Evolutionary conservation across 371 early-diverging fungal genomes (phyloP), one percentile per base, ranked within the genome.

Genomic region (Rhizopus arrhizus): DNA sequence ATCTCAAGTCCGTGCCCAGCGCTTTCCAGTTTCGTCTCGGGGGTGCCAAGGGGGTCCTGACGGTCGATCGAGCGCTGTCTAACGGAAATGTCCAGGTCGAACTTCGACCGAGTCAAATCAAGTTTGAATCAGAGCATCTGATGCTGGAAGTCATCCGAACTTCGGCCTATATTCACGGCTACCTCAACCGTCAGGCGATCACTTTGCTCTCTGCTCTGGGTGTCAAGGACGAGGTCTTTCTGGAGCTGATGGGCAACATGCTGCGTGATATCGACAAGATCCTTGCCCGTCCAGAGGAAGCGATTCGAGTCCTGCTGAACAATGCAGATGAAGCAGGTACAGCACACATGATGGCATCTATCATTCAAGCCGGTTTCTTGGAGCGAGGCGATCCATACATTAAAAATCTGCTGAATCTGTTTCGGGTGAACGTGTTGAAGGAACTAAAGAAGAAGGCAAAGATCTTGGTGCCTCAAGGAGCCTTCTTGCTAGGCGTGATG

Each of bases 1-100:
- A 81, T 32, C 72, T 90, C 33, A 68, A 68, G 40, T 53, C 65
- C 0, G 55, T 75, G 0, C 94, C 94, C 0, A 78, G 83, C 29
- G 94, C 93, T 0, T 88, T 90, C 46, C 95, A 96, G 64, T 87
- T 94, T 36, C 85, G 95, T 41, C 65, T 90, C 6, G 92, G 84
- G 16, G 94, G 94, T 5, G 86, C 85, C 15, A 95, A 95, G 73
- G 95, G 95, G 16, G 88, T 90, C 0, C 61, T 92, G 11, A 74
- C 75, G 0, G 55, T 79, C 0, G 68, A 69, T 16, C 59, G 69
- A 0, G 15, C 13, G 0, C 34, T 84, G 12, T 45, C 43, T 2
- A 73, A 70, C 0, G 64, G 63, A 5, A 43, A 62, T 38, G 64
- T 87, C 0, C 58, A 73, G 55, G 64, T 87, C 0, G 77, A 82